These are phyloP conservation scores for Diaporthe citriasiana DNA, from an alignment of 2,329 filamentous ascomycete genomes.

Conservation along the genomic window DNA sequence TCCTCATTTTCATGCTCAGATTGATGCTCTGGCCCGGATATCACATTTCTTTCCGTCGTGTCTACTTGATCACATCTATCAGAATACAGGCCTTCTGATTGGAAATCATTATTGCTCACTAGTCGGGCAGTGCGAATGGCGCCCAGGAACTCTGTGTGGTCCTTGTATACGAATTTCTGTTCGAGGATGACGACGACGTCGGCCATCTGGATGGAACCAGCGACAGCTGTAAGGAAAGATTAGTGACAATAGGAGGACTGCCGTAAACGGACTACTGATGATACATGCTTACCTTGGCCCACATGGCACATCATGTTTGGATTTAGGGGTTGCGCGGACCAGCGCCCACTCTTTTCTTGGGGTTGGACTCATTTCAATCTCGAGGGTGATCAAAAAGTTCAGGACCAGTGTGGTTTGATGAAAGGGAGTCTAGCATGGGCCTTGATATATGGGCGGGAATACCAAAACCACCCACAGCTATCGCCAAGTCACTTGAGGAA, in stretches of 20 bases:
- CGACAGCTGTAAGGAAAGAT: neutral
- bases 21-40: neutral
- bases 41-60: no score
- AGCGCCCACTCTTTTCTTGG: slow-evolving; percentile 4
- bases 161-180: neutral
- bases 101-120: neutral
- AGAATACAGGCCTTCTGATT: neutral
- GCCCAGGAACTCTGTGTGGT: neutral
- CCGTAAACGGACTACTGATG: rapidly evolving
- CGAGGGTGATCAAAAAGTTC: neutral
- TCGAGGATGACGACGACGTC: slow-evolving; percentile 1
- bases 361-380: neutral
- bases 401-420: rapidly evolving
- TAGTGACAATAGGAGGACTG: neutral
- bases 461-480: neutral
- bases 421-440: rapidly evolving
- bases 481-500: slow-evolving; percentile 2
- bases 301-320: slow-evolving; percentile 12
- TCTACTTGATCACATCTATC: neutral
- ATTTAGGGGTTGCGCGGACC: neutral
- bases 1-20: neutral
- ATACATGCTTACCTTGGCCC: neutral
- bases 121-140: slow-evolving; percentile 3
- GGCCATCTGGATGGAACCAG: slow-evolving; percentile 12
- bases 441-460: neutral